phyloP scores from a whole-genome alignment of 2,329 filamentous ascomycete species.

The Orbilia javanica region DNA sequence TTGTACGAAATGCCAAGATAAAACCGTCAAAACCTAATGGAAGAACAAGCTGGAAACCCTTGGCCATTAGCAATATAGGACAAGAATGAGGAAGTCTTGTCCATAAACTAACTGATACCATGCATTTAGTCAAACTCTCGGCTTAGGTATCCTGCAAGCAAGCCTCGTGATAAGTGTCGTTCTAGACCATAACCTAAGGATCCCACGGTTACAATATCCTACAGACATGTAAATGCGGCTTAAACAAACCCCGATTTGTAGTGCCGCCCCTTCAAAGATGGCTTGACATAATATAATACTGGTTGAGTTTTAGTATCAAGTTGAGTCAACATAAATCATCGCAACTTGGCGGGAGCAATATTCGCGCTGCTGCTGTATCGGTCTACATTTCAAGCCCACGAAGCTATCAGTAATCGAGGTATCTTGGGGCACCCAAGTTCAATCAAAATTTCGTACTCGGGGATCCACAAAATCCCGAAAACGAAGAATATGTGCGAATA shows the following conservation, averaged over 20 bases:
- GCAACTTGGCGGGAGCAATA: conserved; percentile 23
- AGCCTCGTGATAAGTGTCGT: conserved; percentile 21
- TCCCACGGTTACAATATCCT: not conserved
- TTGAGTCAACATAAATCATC: conserved; percentile 24
- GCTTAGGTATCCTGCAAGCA: not conserved
- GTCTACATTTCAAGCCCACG: not conserved
- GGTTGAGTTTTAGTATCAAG: not conserved
- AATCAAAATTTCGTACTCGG: conserved; percentile 24
- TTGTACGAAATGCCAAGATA: conserved; percentile 25
- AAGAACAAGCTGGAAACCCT: conserved; percentile 20
- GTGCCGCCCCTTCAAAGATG: too few species aligned
- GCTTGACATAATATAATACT: conserved; percentile 20
- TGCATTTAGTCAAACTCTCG: conserved; percentile 34
- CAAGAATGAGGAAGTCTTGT: conserved; percentile 19
- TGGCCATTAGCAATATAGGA: conserved; percentile 10
- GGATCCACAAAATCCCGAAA: conserved; percentile 41
- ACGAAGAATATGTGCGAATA: conserved; percentile 1
- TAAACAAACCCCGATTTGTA: not conserved
- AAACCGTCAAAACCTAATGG: conserved; percentile 21
- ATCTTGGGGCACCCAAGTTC: conserved; percentile 15
- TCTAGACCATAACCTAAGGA: conserved; percentile 1
- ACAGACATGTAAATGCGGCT: conserved; percentile 15
- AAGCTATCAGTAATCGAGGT: conserved; percentile 37
- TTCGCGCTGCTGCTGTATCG: not conserved
- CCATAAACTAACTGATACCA: conserved; percentile 7